Evolutionary conservation across 495 filamentous ascomycete species (phyloP).

Genomic region (Penicillium verhagenii): DNA sequence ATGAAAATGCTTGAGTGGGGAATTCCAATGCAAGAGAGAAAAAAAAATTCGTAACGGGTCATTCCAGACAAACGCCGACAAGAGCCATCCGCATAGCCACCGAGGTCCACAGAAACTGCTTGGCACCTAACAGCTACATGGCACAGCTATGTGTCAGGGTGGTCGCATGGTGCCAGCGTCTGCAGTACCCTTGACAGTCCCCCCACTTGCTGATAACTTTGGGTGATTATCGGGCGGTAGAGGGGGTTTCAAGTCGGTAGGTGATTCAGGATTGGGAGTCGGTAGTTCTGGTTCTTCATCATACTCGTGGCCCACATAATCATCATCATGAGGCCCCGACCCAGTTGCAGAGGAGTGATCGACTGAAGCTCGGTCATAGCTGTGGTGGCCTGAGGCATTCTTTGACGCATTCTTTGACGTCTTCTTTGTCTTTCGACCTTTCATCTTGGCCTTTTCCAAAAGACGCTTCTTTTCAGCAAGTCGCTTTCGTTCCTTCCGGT

Average conservation of each 20-base stretch:
- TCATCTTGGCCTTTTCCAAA: conserved; percentile 94
- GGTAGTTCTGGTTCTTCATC: conserved; percentile 48
- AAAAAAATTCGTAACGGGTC: conserved; percentile 17
- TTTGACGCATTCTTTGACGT: conserved; percentile 65
- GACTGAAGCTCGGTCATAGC: conserved; percentile 44
- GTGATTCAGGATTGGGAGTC: conserved; percentile 33
- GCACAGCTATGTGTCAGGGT: conserved; percentile 34
- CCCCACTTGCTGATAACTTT: conserved; percentile 17
- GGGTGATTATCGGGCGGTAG: conserved; percentile 30
- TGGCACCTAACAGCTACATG: not conserved
- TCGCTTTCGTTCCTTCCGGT: conserved; percentile 77
- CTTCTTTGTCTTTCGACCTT: conserved; percentile 80
- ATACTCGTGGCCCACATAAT: conserved; percentile 53
- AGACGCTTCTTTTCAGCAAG: conserved; percentile 80
- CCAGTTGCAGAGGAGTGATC: conserved; percentile 44
- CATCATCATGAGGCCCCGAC: conserved; percentile 51
- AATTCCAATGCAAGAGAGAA: conserved; percentile 33
- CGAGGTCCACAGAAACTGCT: not conserved
- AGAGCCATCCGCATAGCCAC: conserved; percentile 8
- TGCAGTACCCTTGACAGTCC: conserved; percentile 19
- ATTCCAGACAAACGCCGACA: conserved; percentile 5
- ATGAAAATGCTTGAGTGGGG: conserved; percentile 24
- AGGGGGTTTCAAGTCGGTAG: conserved; percentile 33
- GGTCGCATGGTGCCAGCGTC: conserved; percentile 38
- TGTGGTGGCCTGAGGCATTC: conserved; percentile 45